A percentile compares a stretch with the other conserved stretches of the same genome.
Conservation (phyloP, 352 stramenopile genomes). For the Globisporangium rhizosaccharum region DNA sequence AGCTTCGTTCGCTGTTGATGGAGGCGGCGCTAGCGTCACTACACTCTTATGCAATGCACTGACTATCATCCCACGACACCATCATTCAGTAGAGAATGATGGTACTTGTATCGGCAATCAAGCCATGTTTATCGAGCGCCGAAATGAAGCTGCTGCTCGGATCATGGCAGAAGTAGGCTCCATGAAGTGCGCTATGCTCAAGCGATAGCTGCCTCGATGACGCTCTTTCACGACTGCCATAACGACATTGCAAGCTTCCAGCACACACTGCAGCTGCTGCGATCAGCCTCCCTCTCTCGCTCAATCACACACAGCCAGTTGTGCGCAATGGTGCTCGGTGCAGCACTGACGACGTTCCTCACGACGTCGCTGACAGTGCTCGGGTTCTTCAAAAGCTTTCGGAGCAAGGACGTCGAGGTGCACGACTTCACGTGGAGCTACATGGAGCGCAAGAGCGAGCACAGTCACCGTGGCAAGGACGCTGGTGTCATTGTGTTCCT, state of each 20-base stretch:
- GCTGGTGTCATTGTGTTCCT: constrained; percentile 55
- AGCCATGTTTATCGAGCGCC: no score
- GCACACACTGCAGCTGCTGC: neutral
- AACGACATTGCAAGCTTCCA: neutral
- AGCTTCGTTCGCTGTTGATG: no score
- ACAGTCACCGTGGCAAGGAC: constrained; percentile 14
- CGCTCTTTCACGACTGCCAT: neutral
- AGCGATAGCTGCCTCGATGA: no score
- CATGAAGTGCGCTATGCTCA: no score
- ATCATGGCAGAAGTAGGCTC: no score
- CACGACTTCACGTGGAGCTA: constrained; percentile 70
- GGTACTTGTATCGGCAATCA: no score
- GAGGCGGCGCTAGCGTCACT: no score
- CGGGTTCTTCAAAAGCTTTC: constrained; percentile 47
- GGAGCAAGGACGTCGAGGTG: constrained; percentile 28
- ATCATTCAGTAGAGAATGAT: no score
- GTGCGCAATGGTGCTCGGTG: constrained; percentile 18
- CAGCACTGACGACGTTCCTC: constrained; percentile 21
- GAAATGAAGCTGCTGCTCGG: no score
- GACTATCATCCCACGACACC: no score
- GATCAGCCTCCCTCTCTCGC: neutral
- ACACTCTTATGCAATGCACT: no score
- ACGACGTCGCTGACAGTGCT: constrained; percentile 36
- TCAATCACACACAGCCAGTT: no score
- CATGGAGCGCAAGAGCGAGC: constrained; percentile 44